These are phyloP conservation scores for Ustilago hordei DNA, from an alignment of 1,284 basidiomycete species.

Conservation along the genomic window DNA sequence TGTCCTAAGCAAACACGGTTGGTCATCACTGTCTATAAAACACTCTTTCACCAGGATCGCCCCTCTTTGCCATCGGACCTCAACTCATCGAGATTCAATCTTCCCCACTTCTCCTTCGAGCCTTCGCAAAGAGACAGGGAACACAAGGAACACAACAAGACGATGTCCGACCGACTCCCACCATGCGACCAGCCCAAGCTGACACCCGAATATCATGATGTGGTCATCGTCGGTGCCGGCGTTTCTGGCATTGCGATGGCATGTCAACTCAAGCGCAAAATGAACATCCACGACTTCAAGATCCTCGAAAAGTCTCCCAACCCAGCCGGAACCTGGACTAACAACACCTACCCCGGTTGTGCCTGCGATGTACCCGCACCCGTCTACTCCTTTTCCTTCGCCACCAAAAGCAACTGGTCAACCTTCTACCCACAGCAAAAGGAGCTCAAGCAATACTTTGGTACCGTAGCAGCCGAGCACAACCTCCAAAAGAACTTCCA, in stretches of 20 bases:
- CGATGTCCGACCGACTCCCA: conserved; percentile 10
- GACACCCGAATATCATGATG: conserved; percentile 62
- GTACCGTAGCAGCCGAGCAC: conserved; percentile 57
- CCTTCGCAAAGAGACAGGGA: too few species aligned
- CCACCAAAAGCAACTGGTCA: conserved; percentile 65
- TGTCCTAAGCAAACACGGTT: not conserved
- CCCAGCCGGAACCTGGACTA: conserved; percentile 59
- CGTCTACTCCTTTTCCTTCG: conserved; percentile 67
- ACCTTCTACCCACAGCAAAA: conserved; percentile 58
- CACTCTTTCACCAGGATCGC: not conserved
- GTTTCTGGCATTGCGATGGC: conserved; percentile 62
- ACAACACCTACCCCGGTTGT: conserved; percentile 63
- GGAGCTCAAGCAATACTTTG: conserved; percentile 62
- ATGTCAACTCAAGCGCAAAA: conserved; percentile 59
- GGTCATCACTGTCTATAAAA: not conserved
- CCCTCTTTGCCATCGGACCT: too few species aligned
- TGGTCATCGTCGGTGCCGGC: conserved; percentile 64
- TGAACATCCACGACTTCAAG: conserved; percentile 56
- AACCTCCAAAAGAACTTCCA: conserved; percentile 54
- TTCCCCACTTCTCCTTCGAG: too few species aligned
- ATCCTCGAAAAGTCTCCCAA: conserved; percentile 53
- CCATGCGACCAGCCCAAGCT: conserved; percentile 34
- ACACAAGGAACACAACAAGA: conserved; percentile 3
- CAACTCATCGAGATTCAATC: too few species aligned
- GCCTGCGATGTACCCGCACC: conserved; percentile 66